Percentiles rank a stretch among this genome's conserved stretches.
Evolutionary conservation across 768 basidiomycete species (phyloP).

Genomic region (Rhodotorula kratochvilovae): DNA sequence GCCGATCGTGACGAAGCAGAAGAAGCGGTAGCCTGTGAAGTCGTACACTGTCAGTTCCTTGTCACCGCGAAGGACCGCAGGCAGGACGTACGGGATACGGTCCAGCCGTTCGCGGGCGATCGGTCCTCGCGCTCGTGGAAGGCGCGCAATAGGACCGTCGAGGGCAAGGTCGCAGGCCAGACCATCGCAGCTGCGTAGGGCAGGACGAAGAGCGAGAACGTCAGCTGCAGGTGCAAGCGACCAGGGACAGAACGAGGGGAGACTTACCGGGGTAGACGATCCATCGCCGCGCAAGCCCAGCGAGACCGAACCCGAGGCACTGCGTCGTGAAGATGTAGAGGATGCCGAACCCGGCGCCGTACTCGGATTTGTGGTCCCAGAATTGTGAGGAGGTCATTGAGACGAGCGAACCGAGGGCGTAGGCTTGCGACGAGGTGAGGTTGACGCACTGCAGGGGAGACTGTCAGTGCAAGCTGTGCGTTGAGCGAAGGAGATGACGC

Average conservation of each 20-base stretch:
- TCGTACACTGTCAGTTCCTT: background rate
- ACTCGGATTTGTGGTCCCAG: constrained; percentile 60
- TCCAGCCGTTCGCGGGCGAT: constrained; percentile 54
- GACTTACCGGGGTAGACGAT: constrained; percentile 70
- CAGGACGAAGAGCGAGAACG: too few species aligned
- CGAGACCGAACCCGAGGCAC: constrained; percentile 85
- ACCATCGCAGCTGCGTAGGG: constrained; percentile 75
- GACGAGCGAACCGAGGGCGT: constrained; percentile 66
- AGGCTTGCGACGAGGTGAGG: constrained; percentile 49
- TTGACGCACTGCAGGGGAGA: constrained; percentile 55
- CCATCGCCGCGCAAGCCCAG: constrained; percentile 81
- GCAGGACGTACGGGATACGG: background rate
- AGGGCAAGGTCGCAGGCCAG: constrained; percentile 93
- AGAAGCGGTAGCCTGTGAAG: constrained; percentile 69
- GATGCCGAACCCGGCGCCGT: constrained; percentile 69
- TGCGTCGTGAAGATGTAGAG: constrained; percentile 81
- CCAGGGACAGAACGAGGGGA: too few species aligned
- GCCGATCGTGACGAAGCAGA: constrained; percentile 60
- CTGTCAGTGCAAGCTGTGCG: too few species aligned
- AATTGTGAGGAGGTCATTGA: constrained; percentile 70
- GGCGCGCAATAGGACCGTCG: constrained; percentile 87
- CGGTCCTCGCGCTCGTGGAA: constrained; percentile 86
- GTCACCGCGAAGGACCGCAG: background rate
- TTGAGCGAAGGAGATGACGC: constrained; percentile 42
- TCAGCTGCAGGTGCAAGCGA: too few species aligned